Evolutionary conservation across 768 basidiomycete species (phyloP), one percentile per base, ranked within the genome.

Genomic region (Pholiota molesta): DNA sequence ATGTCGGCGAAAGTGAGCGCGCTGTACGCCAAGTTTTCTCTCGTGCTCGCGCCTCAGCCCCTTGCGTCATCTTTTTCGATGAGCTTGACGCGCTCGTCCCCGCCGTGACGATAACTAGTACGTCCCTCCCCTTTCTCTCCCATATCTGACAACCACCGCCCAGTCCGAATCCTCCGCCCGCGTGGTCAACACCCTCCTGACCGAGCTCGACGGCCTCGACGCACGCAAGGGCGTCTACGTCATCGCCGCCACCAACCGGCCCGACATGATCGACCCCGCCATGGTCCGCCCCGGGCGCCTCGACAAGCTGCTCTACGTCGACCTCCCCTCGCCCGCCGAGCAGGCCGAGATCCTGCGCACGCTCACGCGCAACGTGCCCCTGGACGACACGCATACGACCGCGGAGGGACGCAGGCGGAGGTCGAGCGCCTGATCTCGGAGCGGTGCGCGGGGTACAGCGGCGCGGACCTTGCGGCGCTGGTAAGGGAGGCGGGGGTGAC

Each of bases 211-310:
- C 65, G 95, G 95, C 0, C 88, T 98, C 26, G 93, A 95, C 62
- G 80, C 86, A 1, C 86, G 94, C 35, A 94, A 92, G 74, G 83
- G 85, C 42, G 94, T 97, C 61, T 96, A 95, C 69, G 95, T 98
- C 45, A 94, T 97, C 61, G 95, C 91, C 0, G 96, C 96, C 8
- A 97, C 95, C 31, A 98, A 97, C 74, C 82, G 95, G 13, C 95
- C 95, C 1, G 95, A 98, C 77, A 97, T 97, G 89, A 95, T 97
- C 62, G 95, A 98, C 71, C 96, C 95, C 0, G 95, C 96, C 7
- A 96, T 97, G 95, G 93, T 94, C 57, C 91, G 95, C n/a, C 96
- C 96, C 0, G 95, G 96, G 0, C 86, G 96, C 10, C 83, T 98
- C 11, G 96, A 97, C 78, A 97, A 97, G 73, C 83, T 97, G 5